Evolutionary conservation across 768 basidiomycete species (phyloP).

Genomic region (Peribolospora baueri): DNA sequence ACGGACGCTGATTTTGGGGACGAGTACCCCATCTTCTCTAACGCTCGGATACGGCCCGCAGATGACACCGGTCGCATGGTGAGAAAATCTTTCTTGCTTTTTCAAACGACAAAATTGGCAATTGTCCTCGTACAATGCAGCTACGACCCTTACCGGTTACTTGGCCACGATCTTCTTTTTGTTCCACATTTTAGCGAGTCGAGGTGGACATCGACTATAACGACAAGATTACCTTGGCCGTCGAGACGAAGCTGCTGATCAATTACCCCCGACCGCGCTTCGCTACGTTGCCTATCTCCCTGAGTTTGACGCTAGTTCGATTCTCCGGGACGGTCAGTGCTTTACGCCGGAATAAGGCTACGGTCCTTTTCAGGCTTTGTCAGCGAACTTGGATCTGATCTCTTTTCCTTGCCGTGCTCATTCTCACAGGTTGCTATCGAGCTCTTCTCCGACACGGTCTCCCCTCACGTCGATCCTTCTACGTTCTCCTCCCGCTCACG

Average conservation of each 20-base stretch:
- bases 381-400: conserved; percentile 11
- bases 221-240: conserved; percentile 47
- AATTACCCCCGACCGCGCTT: conserved; percentile 26
- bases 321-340: conserved; percentile 44
- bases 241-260: conserved; percentile 22
- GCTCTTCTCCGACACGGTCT: not conserved
- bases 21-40: conserved; percentile 44
- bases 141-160: not conserved
- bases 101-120: not conserved
- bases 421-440: conserved; percentile 3
- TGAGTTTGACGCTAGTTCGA: conserved; percentile 65
- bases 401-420: not conserved
- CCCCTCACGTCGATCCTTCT: not conserved
- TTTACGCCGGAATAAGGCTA: conserved; percentile 65
- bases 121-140: not conserved
- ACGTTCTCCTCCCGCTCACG: conserved; percentile 33
- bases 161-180: not conserved
- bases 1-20: conserved; percentile 14
- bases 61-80: conserved; percentile 20
- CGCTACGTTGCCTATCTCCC: conserved; percentile 31
- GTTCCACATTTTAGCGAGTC: conserved; percentile 31
- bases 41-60: conserved; percentile 35
- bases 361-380: conserved; percentile 34
- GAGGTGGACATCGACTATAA: conserved; percentile 64
- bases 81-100: conserved; percentile 5